Conservation (phyloP, 371 early-diverging fungal species). For the Parasitella parasitica region DNA sequence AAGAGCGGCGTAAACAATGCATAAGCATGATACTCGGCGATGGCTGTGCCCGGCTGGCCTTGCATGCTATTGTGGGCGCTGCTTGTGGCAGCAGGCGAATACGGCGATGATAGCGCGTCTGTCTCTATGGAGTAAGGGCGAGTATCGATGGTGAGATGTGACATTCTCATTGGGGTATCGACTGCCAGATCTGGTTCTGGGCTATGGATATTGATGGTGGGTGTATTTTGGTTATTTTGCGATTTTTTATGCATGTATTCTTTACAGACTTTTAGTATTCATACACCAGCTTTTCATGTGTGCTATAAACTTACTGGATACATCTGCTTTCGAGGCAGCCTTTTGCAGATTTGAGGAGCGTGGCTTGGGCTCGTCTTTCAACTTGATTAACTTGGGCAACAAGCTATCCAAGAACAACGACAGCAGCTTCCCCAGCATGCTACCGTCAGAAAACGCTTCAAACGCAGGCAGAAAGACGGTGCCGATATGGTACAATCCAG, state of each 20-base stretch:
- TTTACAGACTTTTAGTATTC: neutral
- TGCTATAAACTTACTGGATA: neutral
- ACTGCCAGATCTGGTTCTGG: conserved; percentile 24
- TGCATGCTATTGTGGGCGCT: conserved; percentile 16
- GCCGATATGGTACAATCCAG: conserved; percentile 36
- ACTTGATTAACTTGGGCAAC: conserved; percentile 37
- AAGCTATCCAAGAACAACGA: conserved; percentile 40
- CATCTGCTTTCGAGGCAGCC: neutral
- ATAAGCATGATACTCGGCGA: conserved; percentile 20
- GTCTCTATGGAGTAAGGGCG: conserved; percentile 13
- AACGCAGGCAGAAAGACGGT: conserved; percentile 44
- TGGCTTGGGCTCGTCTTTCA: conserved; percentile 20
- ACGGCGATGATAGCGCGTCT: neutral
- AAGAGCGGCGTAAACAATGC: conserved; percentile 46
- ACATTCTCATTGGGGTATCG: conserved; percentile 14
- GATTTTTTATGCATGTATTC: neutral
- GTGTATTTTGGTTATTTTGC: conserved; percentile 18
- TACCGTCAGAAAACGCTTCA: conserved; percentile 36
- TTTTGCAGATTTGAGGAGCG: neutral
- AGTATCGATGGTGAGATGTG: conserved; percentile 48
- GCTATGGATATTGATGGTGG: conserved; percentile 44
- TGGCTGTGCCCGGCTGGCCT: neutral
- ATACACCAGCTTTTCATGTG: no score
- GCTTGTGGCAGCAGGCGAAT: conserved; percentile 8
- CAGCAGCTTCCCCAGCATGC: conserved; percentile 33